Evolutionary conservation across 108 stramenopile genomes (phyloP).

Genomic region (Cyclotella kingstonii): DNA sequence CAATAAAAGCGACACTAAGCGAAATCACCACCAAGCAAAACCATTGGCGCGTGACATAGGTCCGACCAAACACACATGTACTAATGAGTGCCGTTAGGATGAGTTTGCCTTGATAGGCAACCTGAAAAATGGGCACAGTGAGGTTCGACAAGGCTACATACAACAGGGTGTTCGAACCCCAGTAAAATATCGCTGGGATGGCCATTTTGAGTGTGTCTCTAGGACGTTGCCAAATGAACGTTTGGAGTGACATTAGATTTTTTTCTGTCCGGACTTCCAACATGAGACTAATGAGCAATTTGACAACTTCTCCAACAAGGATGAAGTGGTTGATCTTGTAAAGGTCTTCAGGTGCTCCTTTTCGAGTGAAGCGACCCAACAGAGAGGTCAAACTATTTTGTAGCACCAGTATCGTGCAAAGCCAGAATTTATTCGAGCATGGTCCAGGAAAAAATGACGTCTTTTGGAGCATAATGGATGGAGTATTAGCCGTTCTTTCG

Average conservation of each 20-base stretch:
- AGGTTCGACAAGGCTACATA: conserved; percentile 63
- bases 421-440: background rate
- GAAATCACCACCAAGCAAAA: conserved; percentile 52
- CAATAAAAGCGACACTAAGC: conserved; percentile 13
- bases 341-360: background rate
- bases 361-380: background rate
- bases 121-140: conserved; percentile 65
- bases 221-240: background rate
- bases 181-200: conserved; percentile 60
- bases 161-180: conserved; percentile 61
- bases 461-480: background rate
- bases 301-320: background rate
- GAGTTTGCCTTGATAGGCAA: conserved; percentile 62
- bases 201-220: conserved; percentile 38
- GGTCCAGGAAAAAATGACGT: background rate
- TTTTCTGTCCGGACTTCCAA: background rate
- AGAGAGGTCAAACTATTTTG: background rate
- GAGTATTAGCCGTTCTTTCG: background rate
- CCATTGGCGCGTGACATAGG: conserved; percentile 44
- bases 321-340: conserved; percentile 12
- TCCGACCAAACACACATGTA: conserved; percentile 43
- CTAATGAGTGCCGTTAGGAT: conserved; percentile 63
- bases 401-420: background rate
- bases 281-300: background rate
- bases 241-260: background rate